These are phyloP conservation scores for Pleurotus salmoneostramineus DNA, from an alignment of 768 basidiomycete species.

Conservation along the genomic window DNA sequence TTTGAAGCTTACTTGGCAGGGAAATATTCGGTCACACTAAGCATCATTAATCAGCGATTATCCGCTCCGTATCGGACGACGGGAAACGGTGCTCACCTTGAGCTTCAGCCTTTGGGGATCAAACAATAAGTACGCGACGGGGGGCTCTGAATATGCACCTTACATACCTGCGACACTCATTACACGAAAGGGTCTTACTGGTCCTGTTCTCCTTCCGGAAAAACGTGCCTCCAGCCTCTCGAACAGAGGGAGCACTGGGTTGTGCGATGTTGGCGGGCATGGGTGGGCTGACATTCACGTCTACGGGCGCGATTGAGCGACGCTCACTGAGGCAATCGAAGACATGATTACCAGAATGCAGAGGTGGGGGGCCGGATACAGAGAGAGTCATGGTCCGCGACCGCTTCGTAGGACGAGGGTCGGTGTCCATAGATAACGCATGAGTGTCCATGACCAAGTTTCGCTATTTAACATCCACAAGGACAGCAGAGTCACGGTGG, in stretches of 20 bases:
- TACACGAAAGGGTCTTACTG: constrained; percentile 44
- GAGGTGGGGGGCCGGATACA: neutral
- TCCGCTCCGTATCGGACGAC: neutral
- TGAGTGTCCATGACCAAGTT: neutral
- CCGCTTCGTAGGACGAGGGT: neutral
- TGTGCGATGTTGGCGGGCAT: neutral
- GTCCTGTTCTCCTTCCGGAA: constrained; percentile 1
- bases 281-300: neutral
- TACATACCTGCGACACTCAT: constrained; percentile 55
- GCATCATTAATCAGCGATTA: constrained; percentile 1
- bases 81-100: constrained; percentile 35
- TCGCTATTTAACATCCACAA: neutral
- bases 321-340: neutral
- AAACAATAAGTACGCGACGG: constrained; percentile 2
- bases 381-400: neutral
- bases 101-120: constrained; percentile 40
- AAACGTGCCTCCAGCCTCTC: neutral
- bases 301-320: neutral
- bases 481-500: neutral
- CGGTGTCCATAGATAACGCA: neutral
- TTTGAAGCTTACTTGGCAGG: constrained; percentile 23
- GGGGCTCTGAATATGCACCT: neutral
- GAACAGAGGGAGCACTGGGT: neutral
- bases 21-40: constrained; percentile 50
- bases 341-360: neutral